phyloP scores from a whole-genome alignment of 2,329 filamentous ascomycete genomes.

The Pseudopithomyces chartarum region DNA sequence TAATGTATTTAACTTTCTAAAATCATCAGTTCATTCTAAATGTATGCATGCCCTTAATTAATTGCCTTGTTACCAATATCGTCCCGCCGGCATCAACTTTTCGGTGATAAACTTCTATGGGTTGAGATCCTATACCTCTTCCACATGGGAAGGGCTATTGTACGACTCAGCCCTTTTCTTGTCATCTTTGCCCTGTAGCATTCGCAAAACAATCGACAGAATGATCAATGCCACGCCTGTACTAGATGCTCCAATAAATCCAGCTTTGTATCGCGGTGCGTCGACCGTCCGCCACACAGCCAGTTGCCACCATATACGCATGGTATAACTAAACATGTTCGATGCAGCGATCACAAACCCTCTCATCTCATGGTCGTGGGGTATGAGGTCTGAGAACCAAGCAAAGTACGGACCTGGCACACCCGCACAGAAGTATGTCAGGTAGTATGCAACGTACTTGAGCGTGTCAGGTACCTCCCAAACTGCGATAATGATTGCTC shows the following conservation, averaged over 20 bases:
- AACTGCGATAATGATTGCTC: conserved; percentile 48
- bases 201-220: conserved; percentile 17
- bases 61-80: too few species aligned
- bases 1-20: too few species aligned
- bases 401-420: conserved; percentile 31
- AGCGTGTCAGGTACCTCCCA: conserved; percentile 52
- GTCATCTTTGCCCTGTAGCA: conserved; percentile 23
- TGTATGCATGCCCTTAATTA: too few species aligned
- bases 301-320: conserved; percentile 23
- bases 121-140: too few species aligned
- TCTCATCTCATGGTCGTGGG: conserved; percentile 33
- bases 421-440: conserved; percentile 26
- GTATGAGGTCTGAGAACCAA: conserved; percentile 31
- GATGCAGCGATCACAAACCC: conserved; percentile 29
- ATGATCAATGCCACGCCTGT: conserved; percentile 27
- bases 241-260: conserved; percentile 24
- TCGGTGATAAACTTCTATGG: too few species aligned
- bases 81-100: too few species aligned
- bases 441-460: conserved; percentile 44
- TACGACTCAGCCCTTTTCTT: conserved; percentile 7
- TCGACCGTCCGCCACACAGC: conserved; percentile 29
- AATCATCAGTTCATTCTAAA: too few species aligned
- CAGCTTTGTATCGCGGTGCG: conserved; percentile 26
- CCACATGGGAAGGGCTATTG: too few species aligned
- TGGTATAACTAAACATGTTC: conserved; percentile 32